A percentile compares a stretch with the other conserved stretches of the same genome.
Evolutionary conservation across 2,329 filamentous ascomycete genomes (phyloP).

Genomic region (Hypoxylon sp.): DNA sequence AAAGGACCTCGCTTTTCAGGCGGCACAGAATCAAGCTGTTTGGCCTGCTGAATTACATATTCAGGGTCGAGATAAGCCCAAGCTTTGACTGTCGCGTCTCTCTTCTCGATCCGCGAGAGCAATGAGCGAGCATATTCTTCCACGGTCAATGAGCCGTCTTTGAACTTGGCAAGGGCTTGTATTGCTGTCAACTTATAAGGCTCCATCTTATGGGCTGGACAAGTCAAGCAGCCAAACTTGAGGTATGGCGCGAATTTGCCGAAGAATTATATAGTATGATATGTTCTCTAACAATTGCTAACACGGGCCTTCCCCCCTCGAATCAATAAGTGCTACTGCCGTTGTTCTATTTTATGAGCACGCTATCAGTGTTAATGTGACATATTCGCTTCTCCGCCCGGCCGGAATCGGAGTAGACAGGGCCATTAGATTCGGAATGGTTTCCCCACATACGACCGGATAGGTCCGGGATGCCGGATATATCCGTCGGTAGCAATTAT

Average conservation of each 20-base stretch:
- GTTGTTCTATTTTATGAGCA: not conserved
- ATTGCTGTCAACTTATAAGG: constrained; percentile 59
- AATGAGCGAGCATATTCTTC: constrained; percentile 62
- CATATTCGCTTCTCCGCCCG: constrained; percentile 8
- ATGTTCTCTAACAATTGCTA: not conserved
- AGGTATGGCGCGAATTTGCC: not conserved
- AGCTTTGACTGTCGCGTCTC: constrained; percentile 60
- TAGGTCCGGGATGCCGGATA: constrained; percentile 10
- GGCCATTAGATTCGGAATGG: constrained; percentile 19
- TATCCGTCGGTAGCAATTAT: constrained; percentile 12
- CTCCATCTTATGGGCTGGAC: constrained; percentile 41
- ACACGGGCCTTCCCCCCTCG: not conserved
- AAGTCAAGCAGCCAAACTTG: not conserved
- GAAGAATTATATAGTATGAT: not conserved
- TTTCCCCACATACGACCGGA: constrained; percentile 21
- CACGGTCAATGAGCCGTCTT: constrained; percentile 59
- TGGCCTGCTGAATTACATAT: constrained; percentile 62
- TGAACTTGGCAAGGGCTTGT: constrained; percentile 56
- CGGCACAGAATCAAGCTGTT: constrained; percentile 61
- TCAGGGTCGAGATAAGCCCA: constrained; percentile 61
- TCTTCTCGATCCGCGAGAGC: constrained; percentile 57
- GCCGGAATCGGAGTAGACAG: constrained; percentile 31
- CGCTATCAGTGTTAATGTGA: not conserved
- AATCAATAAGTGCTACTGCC: not conserved
- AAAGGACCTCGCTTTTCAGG: constrained; percentile 61